Evolutionary conservation across 106 monocot species (phyloP).

Genomic region (Amphibolis antarctica): DNA sequence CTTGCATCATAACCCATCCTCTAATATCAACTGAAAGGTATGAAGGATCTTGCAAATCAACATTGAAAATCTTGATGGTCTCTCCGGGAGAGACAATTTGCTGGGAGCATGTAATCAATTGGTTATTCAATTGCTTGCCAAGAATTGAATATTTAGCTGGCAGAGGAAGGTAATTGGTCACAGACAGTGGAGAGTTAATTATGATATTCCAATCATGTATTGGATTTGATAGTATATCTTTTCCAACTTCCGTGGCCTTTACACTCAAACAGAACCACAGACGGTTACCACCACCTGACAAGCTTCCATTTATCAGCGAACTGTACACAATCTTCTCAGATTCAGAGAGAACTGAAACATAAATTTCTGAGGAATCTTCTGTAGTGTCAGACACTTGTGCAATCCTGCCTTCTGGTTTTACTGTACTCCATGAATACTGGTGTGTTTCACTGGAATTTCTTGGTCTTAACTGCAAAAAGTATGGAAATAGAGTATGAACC

Average conservation of each 20-base stretch:
- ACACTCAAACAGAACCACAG: constrained; percentile 85
- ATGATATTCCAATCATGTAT: constrained; percentile 93
- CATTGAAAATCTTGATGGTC: constrained; percentile 60
- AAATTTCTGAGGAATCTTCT: constrained; percentile 46
- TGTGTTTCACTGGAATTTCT: constrained; percentile 15
- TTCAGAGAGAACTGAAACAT: constrained; percentile 60
- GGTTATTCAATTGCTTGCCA: constrained; percentile 23
- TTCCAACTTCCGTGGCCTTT: constrained; percentile 70
- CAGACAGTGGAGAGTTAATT: constrained; percentile 54
- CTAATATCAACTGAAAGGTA: constrained; percentile 69
- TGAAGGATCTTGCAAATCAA: constrained; percentile 54
- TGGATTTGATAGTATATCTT: constrained; percentile 72
- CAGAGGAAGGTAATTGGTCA: constrained; percentile 75
- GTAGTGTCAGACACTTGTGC: constrained; percentile 18
- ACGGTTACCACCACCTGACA: constrained; percentile 22
- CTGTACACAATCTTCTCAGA: constrained; percentile 55
- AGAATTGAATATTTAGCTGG: constrained; percentile 51
- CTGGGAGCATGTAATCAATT: constrained; percentile 25
- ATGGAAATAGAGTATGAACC: constrained; percentile 49
- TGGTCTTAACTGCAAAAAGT: constrained; percentile 59
- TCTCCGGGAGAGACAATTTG: constrained; percentile 51
- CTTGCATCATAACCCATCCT: constrained; percentile 71
- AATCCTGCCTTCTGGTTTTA: constrained; percentile 21
- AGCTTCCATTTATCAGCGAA: constrained; percentile 27
- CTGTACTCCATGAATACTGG: constrained; percentile 77